Evolutionary conservation across 441 rosid species (phyloP).

Genomic region (Populus hybrid): DNA sequence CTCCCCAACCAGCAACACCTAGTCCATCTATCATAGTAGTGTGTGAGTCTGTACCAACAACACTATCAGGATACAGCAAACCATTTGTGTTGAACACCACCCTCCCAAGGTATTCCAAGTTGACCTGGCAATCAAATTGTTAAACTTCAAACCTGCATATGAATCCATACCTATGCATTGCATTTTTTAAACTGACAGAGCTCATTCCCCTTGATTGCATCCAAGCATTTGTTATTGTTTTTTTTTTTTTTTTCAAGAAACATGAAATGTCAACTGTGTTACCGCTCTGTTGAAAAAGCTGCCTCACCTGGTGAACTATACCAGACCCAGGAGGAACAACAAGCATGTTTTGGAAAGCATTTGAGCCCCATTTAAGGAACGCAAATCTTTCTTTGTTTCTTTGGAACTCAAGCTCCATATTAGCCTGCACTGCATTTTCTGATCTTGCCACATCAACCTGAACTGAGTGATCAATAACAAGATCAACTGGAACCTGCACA

Average conservation of each 20-base stretch:
- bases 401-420: constrained; percentile 93
- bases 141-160: too few species aligned
- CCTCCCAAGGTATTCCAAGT: constrained; percentile 96
- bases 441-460: constrained; percentile 98
- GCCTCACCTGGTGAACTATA: constrained; percentile 88
- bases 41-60: constrained; percentile 98
- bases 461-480: constrained; percentile 96
- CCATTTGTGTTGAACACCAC: constrained; percentile 93
- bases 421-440: constrained; percentile 78
- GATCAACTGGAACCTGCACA: constrained; percentile 65
- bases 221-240: too few species aligned
- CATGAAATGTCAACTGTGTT: too few species aligned
- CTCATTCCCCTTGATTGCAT: too few species aligned
- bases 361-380: constrained; percentile 98
- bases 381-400: constrained; percentile 98
- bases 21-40: constrained; percentile 99
- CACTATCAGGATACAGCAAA: constrained; percentile 90
- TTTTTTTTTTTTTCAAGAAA: too few species aligned
- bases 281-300: too few species aligned
- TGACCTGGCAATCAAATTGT: constrained; percentile 9
- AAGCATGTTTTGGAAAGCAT: constrained; percentile 92
- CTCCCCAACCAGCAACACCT: constrained; percentile 99
- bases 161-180: too few species aligned
- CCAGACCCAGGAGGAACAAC: constrained; percentile 99
- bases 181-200: too few species aligned